Conservation (phyloP, 495 filamentous ascomycete genomes). For the Letharia columbiana region DNA sequence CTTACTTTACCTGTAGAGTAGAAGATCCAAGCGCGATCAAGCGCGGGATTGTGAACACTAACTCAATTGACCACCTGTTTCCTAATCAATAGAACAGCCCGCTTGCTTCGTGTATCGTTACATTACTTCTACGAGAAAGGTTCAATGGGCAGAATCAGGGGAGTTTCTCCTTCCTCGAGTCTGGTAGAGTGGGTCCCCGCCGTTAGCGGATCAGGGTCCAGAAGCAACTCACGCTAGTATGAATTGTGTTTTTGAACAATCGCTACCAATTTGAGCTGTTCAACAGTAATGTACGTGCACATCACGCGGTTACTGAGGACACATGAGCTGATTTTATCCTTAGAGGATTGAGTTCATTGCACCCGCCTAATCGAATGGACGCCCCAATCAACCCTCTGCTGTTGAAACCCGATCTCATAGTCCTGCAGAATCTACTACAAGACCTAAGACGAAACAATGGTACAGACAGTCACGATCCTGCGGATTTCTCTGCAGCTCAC, state of each 20-base stretch:
- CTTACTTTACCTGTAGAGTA: no score
- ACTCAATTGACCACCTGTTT: no score
- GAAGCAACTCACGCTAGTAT: not conserved
- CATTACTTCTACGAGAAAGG: not conserved
- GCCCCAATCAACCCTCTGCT: constrained; percentile 37
- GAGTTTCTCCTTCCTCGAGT: not conserved
- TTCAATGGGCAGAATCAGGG: not conserved
- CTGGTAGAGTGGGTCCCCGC: not conserved
- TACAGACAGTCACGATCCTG: constrained; percentile 21
- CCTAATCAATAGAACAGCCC: no score
- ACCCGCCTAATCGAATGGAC: constrained; percentile 7
- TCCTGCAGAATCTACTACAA: constrained; percentile 40
- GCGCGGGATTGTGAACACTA: not conserved
- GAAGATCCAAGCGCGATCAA: not conserved
- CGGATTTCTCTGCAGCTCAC: constrained; percentile 18
- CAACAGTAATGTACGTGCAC: not conserved
- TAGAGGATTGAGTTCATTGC: not conserved
- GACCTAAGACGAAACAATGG: constrained; percentile 27
- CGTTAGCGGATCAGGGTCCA: not conserved
- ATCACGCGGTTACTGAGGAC: not conserved
- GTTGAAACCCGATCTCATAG: constrained; percentile 41
- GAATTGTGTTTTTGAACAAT: not conserved
- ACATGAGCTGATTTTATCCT: not conserved
- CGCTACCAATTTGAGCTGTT: not conserved
- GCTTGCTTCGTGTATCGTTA: no score